Evolutionary conservation across 352 stramenopile species (phyloP).

Genomic region (Globisporangium perplexum): DNA sequence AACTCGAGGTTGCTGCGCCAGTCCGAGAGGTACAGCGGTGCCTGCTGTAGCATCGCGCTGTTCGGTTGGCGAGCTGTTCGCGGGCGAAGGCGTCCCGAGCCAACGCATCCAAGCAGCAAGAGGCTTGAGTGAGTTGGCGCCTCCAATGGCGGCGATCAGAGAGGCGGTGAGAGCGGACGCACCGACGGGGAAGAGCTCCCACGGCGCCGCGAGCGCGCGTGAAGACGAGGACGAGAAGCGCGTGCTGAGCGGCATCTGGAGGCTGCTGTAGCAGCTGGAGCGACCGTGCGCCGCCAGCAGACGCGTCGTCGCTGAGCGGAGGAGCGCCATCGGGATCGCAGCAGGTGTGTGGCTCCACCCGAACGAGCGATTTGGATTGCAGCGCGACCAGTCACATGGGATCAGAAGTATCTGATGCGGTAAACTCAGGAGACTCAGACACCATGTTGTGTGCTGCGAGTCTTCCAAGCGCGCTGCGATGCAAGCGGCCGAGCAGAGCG

Average conservation of each 20-base stretch:
- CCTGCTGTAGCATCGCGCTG: slow-evolving; percentile 10
- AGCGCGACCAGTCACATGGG: not conserved
- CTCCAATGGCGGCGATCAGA: too few relatives aligned
- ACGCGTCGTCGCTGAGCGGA: slow-evolving; percentile 14
- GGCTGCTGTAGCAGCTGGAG: not conserved
- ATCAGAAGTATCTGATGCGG: not conserved
- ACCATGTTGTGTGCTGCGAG: too few relatives aligned
- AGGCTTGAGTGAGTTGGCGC: too few relatives aligned
- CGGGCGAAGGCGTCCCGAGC: not conserved
- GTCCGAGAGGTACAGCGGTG: slow-evolving; percentile 45
- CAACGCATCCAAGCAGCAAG: not conserved
- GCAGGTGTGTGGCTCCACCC: slow-evolving; percentile 3
- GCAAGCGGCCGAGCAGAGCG: too few relatives aligned
- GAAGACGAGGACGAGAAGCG: slow-evolving; percentile 26
- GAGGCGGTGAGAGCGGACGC: not conserved
- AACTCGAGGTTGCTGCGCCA: slow-evolving; percentile 54
- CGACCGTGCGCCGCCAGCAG: slow-evolving; percentile 3
- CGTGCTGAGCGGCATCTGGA: not conserved
- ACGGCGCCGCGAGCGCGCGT: slow-evolving; percentile 11
- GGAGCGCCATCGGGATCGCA: slow-evolving; percentile 2
- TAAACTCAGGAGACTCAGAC: too few relatives aligned
- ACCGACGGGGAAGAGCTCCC: slow-evolving; percentile 46
- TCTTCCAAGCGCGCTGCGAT: too few relatives aligned
- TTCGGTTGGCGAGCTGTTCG: slow-evolving; percentile 6
- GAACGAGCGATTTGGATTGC: slow-evolving; percentile 1